Percentiles rank a stretch among this genome's conserved stretches.
These are phyloP conservation scores for Grosmannia huntii DNA, from an alignment of 2,329 filamentous ascomycete species.

Conservation along the genomic window DNA sequence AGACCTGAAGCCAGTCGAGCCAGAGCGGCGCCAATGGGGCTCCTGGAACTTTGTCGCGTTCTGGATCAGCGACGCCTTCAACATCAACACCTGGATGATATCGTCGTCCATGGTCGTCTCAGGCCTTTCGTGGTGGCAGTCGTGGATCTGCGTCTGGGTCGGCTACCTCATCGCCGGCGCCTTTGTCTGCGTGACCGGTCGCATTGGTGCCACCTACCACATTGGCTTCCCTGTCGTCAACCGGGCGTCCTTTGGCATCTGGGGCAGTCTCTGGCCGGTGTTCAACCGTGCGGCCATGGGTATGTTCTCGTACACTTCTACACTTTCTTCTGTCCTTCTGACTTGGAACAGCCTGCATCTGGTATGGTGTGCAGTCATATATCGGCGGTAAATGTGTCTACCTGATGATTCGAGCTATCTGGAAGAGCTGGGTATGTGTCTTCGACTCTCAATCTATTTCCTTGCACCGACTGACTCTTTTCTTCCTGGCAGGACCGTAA, in stretches of 20 bases:
- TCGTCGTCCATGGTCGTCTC: slow-evolving; percentile 67
- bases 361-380: slow-evolving; percentile 55
- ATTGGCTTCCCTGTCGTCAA: slow-evolving; percentile 77
- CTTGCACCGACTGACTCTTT: neutral
- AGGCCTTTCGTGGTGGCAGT: slow-evolving; percentile 84
- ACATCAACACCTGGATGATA: slow-evolving; percentile 94
- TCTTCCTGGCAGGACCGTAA: slow-evolving; percentile 6
- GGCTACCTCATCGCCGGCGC: slow-evolving; percentile 66
- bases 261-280: slow-evolving; percentile 43
- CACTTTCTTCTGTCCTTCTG: neutral
- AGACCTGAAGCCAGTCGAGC: slow-evolving; percentile 72
- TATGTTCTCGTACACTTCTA: neutral
- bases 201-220: slow-evolving; percentile 78
- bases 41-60: slow-evolving; percentile 82
- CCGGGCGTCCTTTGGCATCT: slow-evolving; percentile 54
- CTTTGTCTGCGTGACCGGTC: slow-evolving; percentile 67
- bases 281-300: slow-evolving; percentile 25
- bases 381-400: slow-evolving; percentile 79
- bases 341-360: slow-evolving; percentile 18
- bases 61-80: slow-evolving; percentile 76
- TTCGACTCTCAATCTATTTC: slow-evolving; percentile 39
- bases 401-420: slow-evolving; percentile 75
- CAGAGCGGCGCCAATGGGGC: slow-evolving; percentile 68
- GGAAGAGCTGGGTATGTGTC: slow-evolving; percentile 48
- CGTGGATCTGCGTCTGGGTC: slow-evolving; percentile 77